phyloP scores from a whole-genome alignment of 805 yeast species.

The Lipomyces sp. region DNA sequence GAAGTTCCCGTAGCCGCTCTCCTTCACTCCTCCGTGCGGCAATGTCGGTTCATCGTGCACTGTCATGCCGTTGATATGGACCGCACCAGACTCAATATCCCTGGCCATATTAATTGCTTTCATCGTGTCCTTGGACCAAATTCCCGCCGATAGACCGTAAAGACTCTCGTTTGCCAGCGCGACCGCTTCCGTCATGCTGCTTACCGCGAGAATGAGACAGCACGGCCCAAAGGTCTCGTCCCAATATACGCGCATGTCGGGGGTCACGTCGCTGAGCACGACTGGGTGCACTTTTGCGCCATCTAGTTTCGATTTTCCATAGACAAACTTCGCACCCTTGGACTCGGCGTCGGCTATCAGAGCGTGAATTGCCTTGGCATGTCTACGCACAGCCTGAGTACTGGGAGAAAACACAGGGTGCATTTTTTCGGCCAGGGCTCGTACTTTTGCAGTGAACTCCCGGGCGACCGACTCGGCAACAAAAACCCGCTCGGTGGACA shows the following conservation, averaged over 20 bases:
- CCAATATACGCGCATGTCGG: constrained; percentile 60
- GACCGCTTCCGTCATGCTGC: constrained; percentile 69
- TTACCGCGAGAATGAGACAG: constrained; percentile 69
- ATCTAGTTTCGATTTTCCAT: constrained; percentile 38
- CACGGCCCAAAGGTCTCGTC: constrained; percentile 93
- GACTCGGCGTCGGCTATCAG: too few relatives aligned
- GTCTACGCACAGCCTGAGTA: constrained; percentile 55
- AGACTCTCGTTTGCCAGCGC: constrained; percentile 70
- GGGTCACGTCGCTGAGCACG: constrained; percentile 70
- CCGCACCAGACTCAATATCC: constrained; percentile 71
- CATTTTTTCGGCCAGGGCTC: constrained; percentile 56
- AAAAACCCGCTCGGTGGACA: constrained; percentile 87
- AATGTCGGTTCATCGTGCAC: constrained; percentile 47
- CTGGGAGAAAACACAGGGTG: constrained; percentile 56
- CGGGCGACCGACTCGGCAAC: constrained; percentile 73
- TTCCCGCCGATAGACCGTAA: constrained; percentile 85
- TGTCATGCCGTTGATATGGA: constrained; percentile 61
- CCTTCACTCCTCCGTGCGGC: constrained; percentile 75
- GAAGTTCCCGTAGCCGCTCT: constrained; percentile 78
- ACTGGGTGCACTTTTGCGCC: constrained; percentile 49
- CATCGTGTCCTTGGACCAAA: constrained; percentile 68
- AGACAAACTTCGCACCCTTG: constrained; percentile 39
- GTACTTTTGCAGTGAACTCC: constrained; percentile 66
- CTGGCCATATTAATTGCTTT: constrained; percentile 66
- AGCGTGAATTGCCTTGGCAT: too few relatives aligned